Conservation (phyloP, 805 yeast genomes). For the Starmera quercuum region DNA sequence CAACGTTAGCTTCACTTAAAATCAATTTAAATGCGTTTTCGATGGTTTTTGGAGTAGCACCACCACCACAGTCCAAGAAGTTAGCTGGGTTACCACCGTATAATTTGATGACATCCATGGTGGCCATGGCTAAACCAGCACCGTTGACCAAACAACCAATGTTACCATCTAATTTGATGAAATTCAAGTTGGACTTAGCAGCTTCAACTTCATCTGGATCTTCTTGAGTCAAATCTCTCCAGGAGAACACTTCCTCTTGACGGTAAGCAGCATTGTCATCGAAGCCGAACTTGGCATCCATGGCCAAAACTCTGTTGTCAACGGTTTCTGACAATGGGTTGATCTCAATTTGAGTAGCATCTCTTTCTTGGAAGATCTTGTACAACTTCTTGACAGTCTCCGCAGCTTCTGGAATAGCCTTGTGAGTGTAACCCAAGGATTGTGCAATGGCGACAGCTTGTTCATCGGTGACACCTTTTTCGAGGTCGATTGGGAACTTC, state of each 20-base stretch:
- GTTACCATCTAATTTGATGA: slow-evolving; percentile 96
- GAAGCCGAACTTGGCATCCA: slow-evolving; percentile 98
- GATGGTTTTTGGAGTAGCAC: slow-evolving; percentile 97
- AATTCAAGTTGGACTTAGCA: slow-evolving; percentile 81
- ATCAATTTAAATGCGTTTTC: slow-evolving; percentile 94
- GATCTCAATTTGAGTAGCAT: slow-evolving; percentile 97
- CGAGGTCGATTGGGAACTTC: slow-evolving; percentile 72
- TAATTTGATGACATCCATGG: slow-evolving; percentile 97
- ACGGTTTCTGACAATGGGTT: slow-evolving; percentile 94
- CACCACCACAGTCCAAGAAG: slow-evolving; percentile 99
- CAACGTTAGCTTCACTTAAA: slow-evolving; percentile 79
- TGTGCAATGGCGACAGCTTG: slow-evolving; percentile 72
- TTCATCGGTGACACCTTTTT: slow-evolving; percentile 71
- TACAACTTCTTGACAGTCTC: slow-evolving; percentile 79
- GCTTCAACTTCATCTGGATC: slow-evolving; percentile 97
- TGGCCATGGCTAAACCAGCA: slow-evolving; percentile 99
- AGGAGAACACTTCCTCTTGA: slow-evolving; percentile 87
- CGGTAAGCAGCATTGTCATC: slow-evolving; percentile 96
- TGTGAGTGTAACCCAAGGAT: slow-evolving; percentile 71
- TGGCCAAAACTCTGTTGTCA: slow-evolving; percentile 86
- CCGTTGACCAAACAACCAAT: slow-evolving; percentile 99
- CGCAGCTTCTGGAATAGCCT: slow-evolving; percentile 81
- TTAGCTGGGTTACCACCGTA: slow-evolving; percentile 99
- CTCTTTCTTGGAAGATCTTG: slow-evolving; percentile 83
- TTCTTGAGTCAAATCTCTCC: slow-evolving; percentile 98